Percentiles rank a stretch among this genome's conserved stretches.
phyloP scores from a whole-genome alignment of 2,329 filamentous ascomycete species.

The Pyrenochaeta sp. region DNA sequence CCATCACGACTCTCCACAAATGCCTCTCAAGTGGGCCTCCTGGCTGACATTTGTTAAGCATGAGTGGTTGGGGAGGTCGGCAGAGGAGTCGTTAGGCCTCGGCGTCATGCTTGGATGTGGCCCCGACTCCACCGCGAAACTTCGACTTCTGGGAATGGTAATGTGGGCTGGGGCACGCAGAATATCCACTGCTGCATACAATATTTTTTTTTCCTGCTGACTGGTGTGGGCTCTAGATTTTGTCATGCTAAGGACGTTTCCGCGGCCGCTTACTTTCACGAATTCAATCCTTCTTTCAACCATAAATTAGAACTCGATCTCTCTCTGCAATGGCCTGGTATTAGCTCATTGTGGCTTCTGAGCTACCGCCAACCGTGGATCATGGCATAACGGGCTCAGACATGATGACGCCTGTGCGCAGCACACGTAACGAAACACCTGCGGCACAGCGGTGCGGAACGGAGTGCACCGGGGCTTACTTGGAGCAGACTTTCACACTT shows the following conservation, averaged over 20 bases:
- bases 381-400: constrained; percentile 24
- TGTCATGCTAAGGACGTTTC: background rate
- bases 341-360: constrained; percentile 14
- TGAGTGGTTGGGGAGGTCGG: constrained; percentile 11
- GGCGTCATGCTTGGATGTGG: constrained; percentile 23
- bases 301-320: background rate
- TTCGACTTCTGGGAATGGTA: constrained; percentile 19
- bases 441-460: constrained; percentile 30
- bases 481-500: constrained; percentile 29
- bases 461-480: constrained; percentile 30
- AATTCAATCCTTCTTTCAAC: background rate
- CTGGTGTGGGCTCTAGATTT: constrained; percentile 1
- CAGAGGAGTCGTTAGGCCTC: constrained; percentile 15
- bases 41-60: background rate
- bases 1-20: constrained; percentile 4
- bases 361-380: constrained; percentile 20
- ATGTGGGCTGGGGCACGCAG: constrained; percentile 21
- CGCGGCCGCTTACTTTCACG: background rate
- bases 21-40: constrained; percentile 8
- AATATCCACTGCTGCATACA: constrained; percentile 14
- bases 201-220: constrained; percentile 15
- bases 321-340: constrained; percentile 2
- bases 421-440: constrained; percentile 36
- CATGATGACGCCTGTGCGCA: constrained; percentile 36
- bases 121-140: constrained; percentile 10